A percentile compares a stretch with the other conserved stretches of the same genome.
These are phyloP conservation scores for Psidium guajava DNA, from an alignment of 345 rosid genomes.

Conservation along the genomic window DNA sequence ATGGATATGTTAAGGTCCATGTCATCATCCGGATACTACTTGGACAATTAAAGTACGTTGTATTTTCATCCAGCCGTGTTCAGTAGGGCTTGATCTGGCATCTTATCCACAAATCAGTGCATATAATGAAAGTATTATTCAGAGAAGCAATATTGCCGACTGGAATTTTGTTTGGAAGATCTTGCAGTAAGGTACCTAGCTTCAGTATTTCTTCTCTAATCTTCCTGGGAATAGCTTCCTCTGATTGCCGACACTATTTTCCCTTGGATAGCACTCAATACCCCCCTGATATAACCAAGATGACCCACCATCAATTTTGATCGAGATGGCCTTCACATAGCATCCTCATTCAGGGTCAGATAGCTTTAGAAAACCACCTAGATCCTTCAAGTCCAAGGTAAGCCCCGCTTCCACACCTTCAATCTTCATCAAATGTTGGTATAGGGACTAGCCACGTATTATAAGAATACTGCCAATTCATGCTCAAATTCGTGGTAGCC, in stretches of 20 bases:
- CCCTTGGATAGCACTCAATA: conserved; percentile 54
- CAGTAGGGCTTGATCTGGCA: conserved; percentile 34
- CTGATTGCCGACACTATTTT: too few relatives aligned
- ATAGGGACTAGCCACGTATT: conserved; percentile 32
- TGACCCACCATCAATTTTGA: too few relatives aligned
- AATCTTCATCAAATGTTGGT: conserved; percentile 50
- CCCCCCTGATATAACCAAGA: too few relatives aligned
- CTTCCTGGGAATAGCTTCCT: too few relatives aligned
- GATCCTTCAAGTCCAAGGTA: conserved; percentile 19
- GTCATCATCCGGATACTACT: conserved; percentile 40
- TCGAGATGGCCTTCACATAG: conserved; percentile 42
- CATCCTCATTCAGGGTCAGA: conserved; percentile 30
- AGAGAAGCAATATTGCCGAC: conserved; percentile 37
- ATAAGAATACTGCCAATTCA: conserved; percentile 71
- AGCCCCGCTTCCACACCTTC: conserved; percentile 42
- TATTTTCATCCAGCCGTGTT: conserved; percentile 64
- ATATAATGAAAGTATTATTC: conserved; percentile 54
- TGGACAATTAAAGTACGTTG: conserved; percentile 47
- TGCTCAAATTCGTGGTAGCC: conserved; percentile 49
- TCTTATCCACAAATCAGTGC: conserved; percentile 35
- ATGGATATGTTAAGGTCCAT: conserved; percentile 40
- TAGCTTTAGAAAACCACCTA: conserved; percentile 39
- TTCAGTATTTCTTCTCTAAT: conserved; percentile 37
- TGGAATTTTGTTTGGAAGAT: conserved; percentile 45
- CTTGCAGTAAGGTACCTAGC: conserved; percentile 50